phyloP scores from a whole-genome alignment of 2,329 filamentous ascomycete genomes.

The Zelopaecilomyces penicillatus region DNA sequence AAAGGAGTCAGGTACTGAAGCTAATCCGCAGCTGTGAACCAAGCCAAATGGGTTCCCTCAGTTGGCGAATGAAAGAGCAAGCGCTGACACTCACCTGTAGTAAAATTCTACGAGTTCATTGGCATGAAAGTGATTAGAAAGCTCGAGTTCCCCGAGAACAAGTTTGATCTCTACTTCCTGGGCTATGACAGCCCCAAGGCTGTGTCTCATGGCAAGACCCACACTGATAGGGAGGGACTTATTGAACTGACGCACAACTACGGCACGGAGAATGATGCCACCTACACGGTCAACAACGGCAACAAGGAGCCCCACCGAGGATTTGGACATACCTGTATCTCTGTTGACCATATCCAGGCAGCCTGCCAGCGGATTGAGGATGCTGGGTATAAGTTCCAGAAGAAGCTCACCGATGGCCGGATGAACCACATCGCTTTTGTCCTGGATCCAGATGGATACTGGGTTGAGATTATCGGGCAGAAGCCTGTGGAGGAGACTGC shows the following conservation, averaged over 20 bases:
- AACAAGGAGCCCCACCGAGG: conserved; percentile 82
- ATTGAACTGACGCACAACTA: conserved; percentile 81
- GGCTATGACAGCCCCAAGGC: conserved; percentile 74
- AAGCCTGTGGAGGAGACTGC: conserved; percentile 66
- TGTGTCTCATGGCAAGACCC: conserved; percentile 60
- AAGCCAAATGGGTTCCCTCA: too few species aligned
- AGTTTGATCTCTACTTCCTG: conserved; percentile 94
- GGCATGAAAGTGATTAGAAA: conserved; percentile 80
- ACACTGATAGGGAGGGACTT: conserved; percentile 78
- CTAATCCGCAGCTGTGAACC: background rate
- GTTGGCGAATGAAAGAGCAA: too few species aligned
- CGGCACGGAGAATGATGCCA: conserved; percentile 77
- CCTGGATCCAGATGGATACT: conserved; percentile 80
- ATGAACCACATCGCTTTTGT: conserved; percentile 87
- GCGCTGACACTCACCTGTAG: conserved; percentile 26
- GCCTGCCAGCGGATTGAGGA: conserved; percentile 85
- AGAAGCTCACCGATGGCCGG: conserved; percentile 80
- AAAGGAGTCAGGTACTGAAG: conserved; percentile 56
- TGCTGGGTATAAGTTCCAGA: conserved; percentile 89
- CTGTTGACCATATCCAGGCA: conserved; percentile 75
- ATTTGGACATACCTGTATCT: conserved; percentile 81
- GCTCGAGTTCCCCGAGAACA: conserved; percentile 73
- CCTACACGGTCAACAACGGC: conserved; percentile 77
- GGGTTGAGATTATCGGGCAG: conserved; percentile 75
- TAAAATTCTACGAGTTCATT: conserved; percentile 91